Percentiles rank a stretch among this genome's conserved stretches.
Evolutionary conservation across 495 filamentous ascomycete genomes (phyloP).

Genomic region (Hypoxylon subgilvum): DNA sequence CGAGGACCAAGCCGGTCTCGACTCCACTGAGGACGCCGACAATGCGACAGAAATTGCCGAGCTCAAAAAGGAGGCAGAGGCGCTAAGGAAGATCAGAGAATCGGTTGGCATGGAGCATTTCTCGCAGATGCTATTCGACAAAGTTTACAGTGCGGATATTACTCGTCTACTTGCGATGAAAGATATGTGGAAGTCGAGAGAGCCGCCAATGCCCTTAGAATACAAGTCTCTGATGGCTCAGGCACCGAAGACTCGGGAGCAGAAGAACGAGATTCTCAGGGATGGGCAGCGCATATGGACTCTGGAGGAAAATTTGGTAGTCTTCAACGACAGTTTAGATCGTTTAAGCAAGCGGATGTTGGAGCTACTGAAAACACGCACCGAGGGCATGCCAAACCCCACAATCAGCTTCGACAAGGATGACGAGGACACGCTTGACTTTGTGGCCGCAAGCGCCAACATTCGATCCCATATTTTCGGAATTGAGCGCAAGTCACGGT

Average conservation of each 20-base stretch:
- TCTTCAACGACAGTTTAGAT: conserved; percentile 84
- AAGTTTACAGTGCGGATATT: conserved; percentile 89
- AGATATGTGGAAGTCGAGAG: conserved; percentile 92
- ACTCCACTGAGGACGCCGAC: conserved; percentile 77
- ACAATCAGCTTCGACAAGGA: conserved; percentile 95
- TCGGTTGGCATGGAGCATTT: conserved; percentile 86
- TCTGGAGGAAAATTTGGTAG: conserved; percentile 77
- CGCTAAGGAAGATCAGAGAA: conserved; percentile 78
- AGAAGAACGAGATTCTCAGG: conserved; percentile 61
- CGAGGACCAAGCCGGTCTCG: conserved; percentile 80
- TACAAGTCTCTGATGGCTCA: conserved; percentile 57
- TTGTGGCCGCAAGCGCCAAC: conserved; percentile 89
- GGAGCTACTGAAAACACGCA: conserved; percentile 59
- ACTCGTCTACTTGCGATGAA: conserved; percentile 83
- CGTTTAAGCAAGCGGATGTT: conserved; percentile 75
- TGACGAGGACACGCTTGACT: conserved; percentile 92
- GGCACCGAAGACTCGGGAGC: conserved; percentile 54
- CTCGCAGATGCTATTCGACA: conserved; percentile 80
- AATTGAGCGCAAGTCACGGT: conserved; percentile 87
- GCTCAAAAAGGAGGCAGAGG: conserved; percentile 79
- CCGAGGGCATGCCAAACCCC: conserved; percentile 57
- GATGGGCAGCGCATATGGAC: conserved; percentile 82
- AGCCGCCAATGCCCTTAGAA: conserved; percentile 73
- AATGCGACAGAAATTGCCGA: conserved; percentile 91
- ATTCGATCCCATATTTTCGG: conserved; percentile 83